Base-by-base conservation (phyloP, 495 filamentous ascomycete genomes). In the Lophiostoma macrostomum region DNA sequence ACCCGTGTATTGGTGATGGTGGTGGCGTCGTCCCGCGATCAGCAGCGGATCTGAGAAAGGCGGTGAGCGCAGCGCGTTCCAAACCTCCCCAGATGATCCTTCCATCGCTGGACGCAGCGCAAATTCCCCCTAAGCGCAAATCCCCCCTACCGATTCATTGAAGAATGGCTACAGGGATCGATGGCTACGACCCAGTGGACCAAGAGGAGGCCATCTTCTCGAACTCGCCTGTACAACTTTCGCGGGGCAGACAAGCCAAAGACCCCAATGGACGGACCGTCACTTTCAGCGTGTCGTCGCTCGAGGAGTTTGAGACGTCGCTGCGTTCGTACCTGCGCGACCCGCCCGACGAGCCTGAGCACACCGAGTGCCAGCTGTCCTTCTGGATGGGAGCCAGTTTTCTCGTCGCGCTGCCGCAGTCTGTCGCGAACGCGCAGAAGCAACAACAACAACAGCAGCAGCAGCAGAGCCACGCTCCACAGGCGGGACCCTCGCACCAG, bases 261-360 rank as follows among this genome's bases (percentile, higher is more conserved):
- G 58, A 64, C 39, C 57, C 57, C 6, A 45, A 64, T 27, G 48
- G 48, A 8, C 38, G 58, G 31, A 62, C 50, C 23, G 34, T 56
- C 34, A 53, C 29, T 4, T 61, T 29, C 44, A 55, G 18, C 22
- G 55, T 59, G 16, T 36, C 45, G 31, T 56, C 50, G 10, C 43
- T 65, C 38, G 59, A 63, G 14, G 63, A 65, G 5, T 63, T 62
- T 51, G 63, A 65, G 42, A 40, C 47, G 18, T 45, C 43, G 29
- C 43, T 66, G 38, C 60, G 60, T 37, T 45, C 41, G 20, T 66
- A 66, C 35, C 49, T 66, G 14, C 13, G 18, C 28, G 36, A 51
- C 20, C 60, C 60, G 22, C 51, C 45, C 40, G 60, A 54, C 18
- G 13, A 63, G 11, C 60, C 63, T n/a, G 63, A 60, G 36, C 60